A percentile compares a stretch with the other conserved stretches of the same genome.
Conservation (phyloP, 2,329 filamentous ascomycete genomes). For the Fusarium verrucosum region DNA sequence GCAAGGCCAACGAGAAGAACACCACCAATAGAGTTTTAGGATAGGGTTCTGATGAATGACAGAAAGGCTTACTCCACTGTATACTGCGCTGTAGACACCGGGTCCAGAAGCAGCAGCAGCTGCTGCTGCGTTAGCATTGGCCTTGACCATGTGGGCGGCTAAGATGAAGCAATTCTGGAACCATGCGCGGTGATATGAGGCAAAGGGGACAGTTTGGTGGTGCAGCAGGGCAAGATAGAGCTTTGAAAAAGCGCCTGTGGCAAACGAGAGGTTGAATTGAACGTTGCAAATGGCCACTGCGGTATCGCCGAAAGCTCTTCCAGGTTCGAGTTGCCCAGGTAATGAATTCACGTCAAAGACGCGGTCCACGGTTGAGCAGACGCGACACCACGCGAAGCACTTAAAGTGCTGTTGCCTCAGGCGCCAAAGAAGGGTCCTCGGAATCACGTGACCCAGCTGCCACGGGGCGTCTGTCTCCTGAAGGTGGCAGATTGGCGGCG, state of each 20-base stretch:
- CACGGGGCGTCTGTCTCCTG: conserved; percentile 41
- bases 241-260: conserved; percentile 6
- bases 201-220: neutral
- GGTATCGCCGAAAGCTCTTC: conserved; percentile 35
- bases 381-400: conserved; percentile 52
- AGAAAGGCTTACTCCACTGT: conserved; percentile 68
- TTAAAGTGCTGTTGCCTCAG: conserved; percentile 53
- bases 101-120: conserved; percentile 55
- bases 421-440: conserved; percentile 26
- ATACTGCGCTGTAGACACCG: conserved; percentile 74
- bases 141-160: conserved; percentile 59
- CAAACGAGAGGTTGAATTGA: conserved; percentile 15
- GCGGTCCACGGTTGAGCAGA: conserved; percentile 48
- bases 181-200: conserved; percentile 26
- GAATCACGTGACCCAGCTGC: conserved; percentile 47
- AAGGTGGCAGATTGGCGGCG: conserved; percentile 42
- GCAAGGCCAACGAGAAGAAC: neutral
- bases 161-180: conserved; percentile 34
- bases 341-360: conserved; percentile 51
- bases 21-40: neutral
- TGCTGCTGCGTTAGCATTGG: conserved; percentile 44
- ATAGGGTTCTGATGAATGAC: neutral
- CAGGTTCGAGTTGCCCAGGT: conserved; percentile 43
- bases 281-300: conserved; percentile 18
- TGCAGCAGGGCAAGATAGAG: neutral